Evolutionary conservation across 371 early-diverging fungal genomes (phyloP).

Genomic region (Funneliformis caledonium): DNA sequence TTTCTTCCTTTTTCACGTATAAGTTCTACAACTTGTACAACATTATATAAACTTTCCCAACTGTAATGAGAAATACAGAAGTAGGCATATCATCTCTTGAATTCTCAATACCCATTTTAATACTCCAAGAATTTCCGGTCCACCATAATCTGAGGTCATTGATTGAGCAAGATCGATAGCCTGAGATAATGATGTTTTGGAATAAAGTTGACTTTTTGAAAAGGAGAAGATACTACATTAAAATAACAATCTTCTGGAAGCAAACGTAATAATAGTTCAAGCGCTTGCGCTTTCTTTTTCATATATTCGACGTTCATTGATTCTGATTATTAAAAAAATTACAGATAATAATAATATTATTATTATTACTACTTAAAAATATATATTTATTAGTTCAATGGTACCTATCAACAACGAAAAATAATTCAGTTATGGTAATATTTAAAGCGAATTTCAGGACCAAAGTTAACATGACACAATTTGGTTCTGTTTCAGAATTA

Average conservation of each 20-base stretch:
- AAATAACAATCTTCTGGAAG: constrained; percentile 50
- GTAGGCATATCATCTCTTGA: constrained; percentile 49
- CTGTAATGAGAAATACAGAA: constrained; percentile 53
- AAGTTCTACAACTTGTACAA: constrained; percentile 41
- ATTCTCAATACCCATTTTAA: constrained; percentile 45
- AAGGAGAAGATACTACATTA: constrained; percentile 56
- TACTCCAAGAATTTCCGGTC: constrained; percentile 51
- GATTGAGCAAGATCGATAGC: constrained; percentile 43
- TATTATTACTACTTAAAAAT: too few relatives aligned
- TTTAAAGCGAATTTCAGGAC: constrained; percentile 53
- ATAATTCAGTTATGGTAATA: constrained; percentile 48
- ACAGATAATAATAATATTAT: too few relatives aligned
- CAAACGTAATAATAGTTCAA: constrained; percentile 50
- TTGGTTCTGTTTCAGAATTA: constrained; percentile 47
- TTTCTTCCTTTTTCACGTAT: constrained; percentile 42
- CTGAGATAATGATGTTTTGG: constrained; percentile 42
- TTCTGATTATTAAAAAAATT: not conserved
- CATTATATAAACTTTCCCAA: constrained; percentile 54
- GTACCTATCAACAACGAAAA: constrained; percentile 56
- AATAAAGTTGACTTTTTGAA: constrained; percentile 47
- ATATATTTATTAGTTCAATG: too few relatives aligned
- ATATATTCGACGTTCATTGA: constrained; percentile 42
- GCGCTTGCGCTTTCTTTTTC: constrained; percentile 40
- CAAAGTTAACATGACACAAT: constrained; percentile 49
- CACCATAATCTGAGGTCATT: constrained; percentile 52